A percentile compares a stretch with the other conserved stretches of the same genome.
Conservation (phyloP, 352 stramenopile genomes). For the Phytopythium boreale region DNA sequence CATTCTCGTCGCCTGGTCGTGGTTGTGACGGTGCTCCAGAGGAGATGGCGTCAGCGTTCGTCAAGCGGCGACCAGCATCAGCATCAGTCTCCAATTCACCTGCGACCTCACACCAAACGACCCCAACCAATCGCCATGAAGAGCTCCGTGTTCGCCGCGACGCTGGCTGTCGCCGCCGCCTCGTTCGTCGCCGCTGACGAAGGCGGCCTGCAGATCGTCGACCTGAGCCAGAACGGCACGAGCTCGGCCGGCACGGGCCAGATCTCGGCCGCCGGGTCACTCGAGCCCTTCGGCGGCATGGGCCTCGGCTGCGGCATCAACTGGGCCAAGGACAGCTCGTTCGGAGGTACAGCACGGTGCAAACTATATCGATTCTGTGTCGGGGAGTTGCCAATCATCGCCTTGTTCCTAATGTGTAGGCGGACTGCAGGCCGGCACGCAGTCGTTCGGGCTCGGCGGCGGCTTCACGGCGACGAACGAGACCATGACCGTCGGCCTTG, state of each 20-base stretch:
- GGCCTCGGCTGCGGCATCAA: slow-evolving; percentile 12
- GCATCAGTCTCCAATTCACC: neutral
- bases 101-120: neutral
- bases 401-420: neutral
- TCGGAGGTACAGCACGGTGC: slow-evolving; percentile 2
- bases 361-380: neutral
- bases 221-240: slow-evolving; percentile 4
- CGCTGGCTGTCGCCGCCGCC: neutral
- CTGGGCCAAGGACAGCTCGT: slow-evolving; percentile 5
- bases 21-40: too few species aligned
- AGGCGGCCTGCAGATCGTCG: slow-evolving; percentile 5
- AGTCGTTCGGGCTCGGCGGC: slow-evolving; percentile 5
- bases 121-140: slow-evolving; percentile 2
- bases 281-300: slow-evolving; percentile 8
- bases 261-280: slow-evolving; percentile 4
- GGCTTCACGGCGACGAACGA: slow-evolving; percentile 8
- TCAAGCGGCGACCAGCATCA: too few species aligned
- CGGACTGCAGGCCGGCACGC: slow-evolving; percentile 5
- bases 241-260: neutral
- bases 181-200: neutral
- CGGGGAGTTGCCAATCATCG: neutral
- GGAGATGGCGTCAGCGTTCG: too few species aligned
- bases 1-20: too few species aligned
- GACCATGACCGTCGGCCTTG: slow-evolving; percentile 5
- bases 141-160: neutral